Base-by-base conservation (phyloP, 1,284 basidiomycete genomes). In the Albatrellus sp. region DNA sequence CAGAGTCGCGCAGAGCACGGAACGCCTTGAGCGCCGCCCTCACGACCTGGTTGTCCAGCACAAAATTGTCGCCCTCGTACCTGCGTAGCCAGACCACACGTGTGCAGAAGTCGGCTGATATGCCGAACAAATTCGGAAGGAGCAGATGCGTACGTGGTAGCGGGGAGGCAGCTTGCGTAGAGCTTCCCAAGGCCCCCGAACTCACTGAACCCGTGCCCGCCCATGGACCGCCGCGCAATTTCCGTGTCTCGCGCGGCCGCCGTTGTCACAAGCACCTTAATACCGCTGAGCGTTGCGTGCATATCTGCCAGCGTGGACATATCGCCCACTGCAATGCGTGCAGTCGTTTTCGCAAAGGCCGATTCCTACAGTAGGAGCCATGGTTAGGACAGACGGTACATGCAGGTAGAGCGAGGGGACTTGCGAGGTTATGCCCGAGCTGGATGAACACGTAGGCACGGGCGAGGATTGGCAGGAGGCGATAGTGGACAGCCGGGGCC, bases 21-120 rank as follows among this genome's bases (percentile, higher is more conserved):
- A 71, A 71, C 0, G 77, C 67, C 53, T 84, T 87, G 14, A 83
- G 57, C 1, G 80, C 80, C 0, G 78, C 75, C 20, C 81, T 72
- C 20, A 81, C 75, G 33, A 84, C 81, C 60, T 88, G 84, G 40
- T 75, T 69, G 51, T 82, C 77, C 2, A 87, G 67, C 7, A 87
- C 77, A 51, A 73, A 86, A 57, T 87, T 86, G 54, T 88, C 84
- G 14, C 83, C 83, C 63, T 87, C 83, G 52, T 74, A 85, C 2
- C 77, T 82, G 48, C 2, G 20, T 20, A 28, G 37, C 28, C 14
- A 8, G 20, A 37, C 31, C n/a, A 39, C 24, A 37, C 12, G 37
- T 24, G 31, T n/a, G 39, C 13, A 34, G 11, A 24, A 13, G 29
- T 50, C 40, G 39, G 34, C 11, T 11, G 14, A 30, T 19, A n/a